phyloP scores from a whole-genome alignment of 495 filamentous ascomycete species.

The Hypoxylon perforatum region DNA sequence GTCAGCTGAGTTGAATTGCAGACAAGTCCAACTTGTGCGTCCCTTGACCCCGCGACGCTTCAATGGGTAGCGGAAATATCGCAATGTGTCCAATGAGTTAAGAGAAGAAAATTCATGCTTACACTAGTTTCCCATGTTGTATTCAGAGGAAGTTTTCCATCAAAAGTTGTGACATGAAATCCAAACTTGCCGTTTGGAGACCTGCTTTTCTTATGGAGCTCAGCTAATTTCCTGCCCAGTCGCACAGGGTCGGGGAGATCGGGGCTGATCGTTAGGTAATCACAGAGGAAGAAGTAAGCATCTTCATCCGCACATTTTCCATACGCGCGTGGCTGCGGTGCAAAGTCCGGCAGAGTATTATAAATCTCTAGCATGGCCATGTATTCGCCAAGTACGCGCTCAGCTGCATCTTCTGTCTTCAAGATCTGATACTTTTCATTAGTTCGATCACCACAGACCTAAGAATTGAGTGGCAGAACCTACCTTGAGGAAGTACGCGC shows the following conservation, averaged over 20 bases:
- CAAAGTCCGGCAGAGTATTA: slow-evolving; percentile 17
- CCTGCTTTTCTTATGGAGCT: slow-evolving; percentile 50
- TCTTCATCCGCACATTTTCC: slow-evolving; percentile 14
- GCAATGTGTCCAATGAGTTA: too few species aligned
- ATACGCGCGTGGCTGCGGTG: slow-evolving; percentile 22
- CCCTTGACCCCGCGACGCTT: too few species aligned
- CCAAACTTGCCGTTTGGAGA: slow-evolving; percentile 62
- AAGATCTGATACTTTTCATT: neutral
- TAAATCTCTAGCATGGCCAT: slow-evolving; percentile 11
- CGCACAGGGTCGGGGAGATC: slow-evolving; percentile 49
- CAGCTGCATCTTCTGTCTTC: slow-evolving; percentile 4
- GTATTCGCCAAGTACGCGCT: slow-evolving; percentile 15
- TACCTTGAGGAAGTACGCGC: slow-evolving; percentile 3
- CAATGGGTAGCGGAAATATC: too few species aligned
- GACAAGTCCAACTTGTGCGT: neutral
- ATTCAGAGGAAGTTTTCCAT: slow-evolving; percentile 57
- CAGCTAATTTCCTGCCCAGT: slow-evolving; percentile 42
- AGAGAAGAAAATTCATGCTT: neutral
- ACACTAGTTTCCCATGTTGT: slow-evolving; percentile 28
- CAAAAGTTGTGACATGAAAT: slow-evolving; percentile 58
- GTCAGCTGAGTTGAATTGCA: neutral
- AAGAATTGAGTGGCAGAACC: neutral
- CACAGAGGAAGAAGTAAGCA: slow-evolving; percentile 11
- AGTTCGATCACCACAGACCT: neutral
- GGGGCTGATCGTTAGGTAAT: slow-evolving; percentile 13